Percentiles rank a stretch among this genome's conserved stretches.
These are phyloP conservation scores for Fraxinus pennsylvanica DNA, from an alignment of 257 asterid genomes.

Conservation along the genomic window DNA sequence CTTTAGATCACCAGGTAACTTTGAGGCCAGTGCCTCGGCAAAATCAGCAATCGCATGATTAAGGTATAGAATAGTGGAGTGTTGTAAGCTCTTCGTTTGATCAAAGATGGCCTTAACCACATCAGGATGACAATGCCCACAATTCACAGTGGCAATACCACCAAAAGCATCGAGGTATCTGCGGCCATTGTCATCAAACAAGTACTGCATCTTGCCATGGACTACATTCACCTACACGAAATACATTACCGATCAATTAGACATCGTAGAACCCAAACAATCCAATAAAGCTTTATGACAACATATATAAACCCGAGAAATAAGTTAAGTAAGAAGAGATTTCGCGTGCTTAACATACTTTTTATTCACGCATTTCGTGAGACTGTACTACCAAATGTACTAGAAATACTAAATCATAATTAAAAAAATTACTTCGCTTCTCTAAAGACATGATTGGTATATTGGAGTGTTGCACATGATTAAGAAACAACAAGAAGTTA, in stretches of 20 bases:
- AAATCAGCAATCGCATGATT: conserved; percentile 40
- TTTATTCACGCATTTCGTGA: too few relatives aligned
- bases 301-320: not conserved
- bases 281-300: not conserved
- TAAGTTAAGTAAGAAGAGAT: not conserved
- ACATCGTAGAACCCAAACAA: not conserved
- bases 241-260: not conserved
- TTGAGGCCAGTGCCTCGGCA: conserved; percentile 39
- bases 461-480: not conserved
- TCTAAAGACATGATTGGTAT: not conserved
- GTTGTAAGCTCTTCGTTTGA: conserved; percentile 33
- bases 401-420: not conserved
- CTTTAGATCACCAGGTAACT: conserved; percentile 41
- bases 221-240: conserved; percentile 32
- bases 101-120: conserved; percentile 34
- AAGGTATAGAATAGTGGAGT: conserved; percentile 35
- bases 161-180: conserved; percentile 43
- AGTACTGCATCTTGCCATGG: conserved; percentile 41
- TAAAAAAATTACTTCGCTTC: not conserved
- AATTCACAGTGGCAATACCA: conserved; percentile 40
- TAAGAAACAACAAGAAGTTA: too few relatives aligned
- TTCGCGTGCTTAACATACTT: too few relatives aligned
- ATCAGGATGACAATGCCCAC: conserved; percentile 49
- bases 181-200: conserved; percentile 40
- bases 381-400: too few relatives aligned